Percentiles rank a stretch among this genome's conserved stretches.
phyloP scores from a whole-genome alignment of 2,329 filamentous ascomycete species.

The Fusarium tupiense region DNA sequence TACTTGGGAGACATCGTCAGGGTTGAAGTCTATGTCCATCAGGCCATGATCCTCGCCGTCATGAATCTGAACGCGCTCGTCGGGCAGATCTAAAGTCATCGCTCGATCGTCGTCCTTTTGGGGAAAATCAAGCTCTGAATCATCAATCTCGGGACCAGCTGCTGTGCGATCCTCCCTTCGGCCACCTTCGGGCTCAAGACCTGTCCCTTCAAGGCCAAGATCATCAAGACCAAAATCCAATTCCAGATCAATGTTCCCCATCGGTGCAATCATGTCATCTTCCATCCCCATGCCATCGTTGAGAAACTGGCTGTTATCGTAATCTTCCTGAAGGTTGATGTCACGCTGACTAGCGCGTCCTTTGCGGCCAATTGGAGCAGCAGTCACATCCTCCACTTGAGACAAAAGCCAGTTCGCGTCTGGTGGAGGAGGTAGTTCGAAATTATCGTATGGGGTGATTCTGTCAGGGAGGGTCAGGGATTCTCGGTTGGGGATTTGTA shows the following conservation, averaged over 20 bases:
- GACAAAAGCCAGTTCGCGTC: constrained; percentile 87
- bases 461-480: constrained; percentile 90
- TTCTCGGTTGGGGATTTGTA: constrained; percentile 83
- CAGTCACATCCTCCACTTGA: constrained; percentile 72
- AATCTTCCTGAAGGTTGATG: constrained; percentile 75
- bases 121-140: constrained; percentile 66
- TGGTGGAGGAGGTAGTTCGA: constrained; percentile 81
- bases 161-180: constrained; percentile 70
- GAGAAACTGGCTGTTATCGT: constrained; percentile 82
- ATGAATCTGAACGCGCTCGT: constrained; percentile 66
- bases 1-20: constrained; percentile 68
- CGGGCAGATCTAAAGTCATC: constrained; percentile 62
- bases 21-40: constrained; percentile 73
- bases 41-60: constrained; percentile 72
- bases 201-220: constrained; percentile 72
- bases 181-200: constrained; percentile 79
- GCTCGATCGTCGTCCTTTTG: constrained; percentile 68
- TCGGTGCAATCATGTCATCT: constrained; percentile 65
- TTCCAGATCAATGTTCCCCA: constrained; percentile 76
- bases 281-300: constrained; percentile 71
- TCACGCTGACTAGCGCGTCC: constrained; percentile 68
- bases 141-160: constrained; percentile 54
- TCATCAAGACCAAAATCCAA: constrained; percentile 79
- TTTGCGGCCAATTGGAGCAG: constrained; percentile 64
- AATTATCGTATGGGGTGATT: constrained; percentile 89